Evolutionary conservation across 2,329 filamentous ascomycete species (phyloP), one percentile per base, ranked within the genome.

Genomic region (Epichloe scottii): DNA sequence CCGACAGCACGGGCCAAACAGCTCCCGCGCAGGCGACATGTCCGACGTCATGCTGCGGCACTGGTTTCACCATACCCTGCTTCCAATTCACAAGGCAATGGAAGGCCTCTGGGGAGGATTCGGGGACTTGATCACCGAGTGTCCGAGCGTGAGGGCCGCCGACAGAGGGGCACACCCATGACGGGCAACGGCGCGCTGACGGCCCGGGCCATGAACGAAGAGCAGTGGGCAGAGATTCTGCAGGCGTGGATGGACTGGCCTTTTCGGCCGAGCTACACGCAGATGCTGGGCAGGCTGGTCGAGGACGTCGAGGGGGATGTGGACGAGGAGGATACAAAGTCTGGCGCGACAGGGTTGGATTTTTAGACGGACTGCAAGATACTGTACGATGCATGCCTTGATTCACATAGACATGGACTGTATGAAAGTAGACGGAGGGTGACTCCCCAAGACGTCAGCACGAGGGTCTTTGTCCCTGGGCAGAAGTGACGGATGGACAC

Each of bases 231-330:
- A 17, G 78, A 84, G 53, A 65, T 87, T 15, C 54, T 81, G 4
- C 70, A 77, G 56, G 74, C 75, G 0, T 87, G 79, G 73, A 71
- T 79, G 63, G 67, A 74, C 48, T 88, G 84, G 84, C 82, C 82
- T 0, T 86, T 85, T 56, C 65, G 67, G 3, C 81, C 80, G 1
- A 57, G 61, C 2, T 76, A 75, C 54, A 43, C 63, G 5, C 68
- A 77, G 53, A 63, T 81, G 49, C 64, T 80, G n/a, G 66, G 66
- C 5, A 67, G 74, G 26, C 55, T 65, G 52, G 53, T 61, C n/a
- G 66, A 68, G 7, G 66, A 66, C 5, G 34, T 33, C 3, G 57
- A 60, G 1, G 37, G 3, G 6, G 56, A 60, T 2, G 56, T 38
- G 0, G 62, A 60, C 0, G 60, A 62, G 0, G 66, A 66, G 2